phyloP scores from a whole-genome alignment of 2,329 filamentous ascomycete species.

The Epichloe hybrida region DNA sequence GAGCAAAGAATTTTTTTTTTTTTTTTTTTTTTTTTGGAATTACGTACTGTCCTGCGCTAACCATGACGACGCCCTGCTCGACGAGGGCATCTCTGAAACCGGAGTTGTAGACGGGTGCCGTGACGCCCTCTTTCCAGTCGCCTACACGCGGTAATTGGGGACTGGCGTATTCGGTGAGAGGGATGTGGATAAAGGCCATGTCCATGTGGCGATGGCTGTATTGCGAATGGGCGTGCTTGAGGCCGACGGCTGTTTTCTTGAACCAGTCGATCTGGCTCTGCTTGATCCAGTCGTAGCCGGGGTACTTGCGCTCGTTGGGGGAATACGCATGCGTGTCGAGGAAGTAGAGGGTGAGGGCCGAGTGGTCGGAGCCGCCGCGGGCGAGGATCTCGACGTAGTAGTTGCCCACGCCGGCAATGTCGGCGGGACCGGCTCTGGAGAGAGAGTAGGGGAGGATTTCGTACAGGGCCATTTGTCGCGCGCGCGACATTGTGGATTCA shows the following conservation, averaged over 20 bases:
- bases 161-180: conserved; percentile 73
- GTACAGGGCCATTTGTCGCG: conserved; percentile 71
- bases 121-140: conserved; percentile 68
- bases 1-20: too few species aligned
- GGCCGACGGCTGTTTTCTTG: conserved; percentile 55
- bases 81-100: conserved; percentile 86
- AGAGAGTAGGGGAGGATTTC: conserved; percentile 82
- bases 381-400: conserved; percentile 87
- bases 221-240: conserved; percentile 66
- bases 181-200: conserved; percentile 94
- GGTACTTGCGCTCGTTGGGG: conserved; percentile 78
- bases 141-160: conserved; percentile 48
- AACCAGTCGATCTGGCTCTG: conserved; percentile 93
- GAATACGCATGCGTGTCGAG: conserved; percentile 89
- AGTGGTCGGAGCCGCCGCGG: conserved; percentile 66
- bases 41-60: conserved; percentile 79
- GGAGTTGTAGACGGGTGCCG: conserved; percentile 78
- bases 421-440: conserved; percentile 67
- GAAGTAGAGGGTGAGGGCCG: conserved; percentile 86
- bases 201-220: conserved; percentile 93
- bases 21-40: background rate
- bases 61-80: conserved; percentile 71
- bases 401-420: conserved; percentile 84
- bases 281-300: conserved; percentile 98
- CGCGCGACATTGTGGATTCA: conserved; percentile 66